Base-by-base conservation (phyloP, 1,284 basidiomycete species). In the Ceratobasidium papillatum region DNA sequence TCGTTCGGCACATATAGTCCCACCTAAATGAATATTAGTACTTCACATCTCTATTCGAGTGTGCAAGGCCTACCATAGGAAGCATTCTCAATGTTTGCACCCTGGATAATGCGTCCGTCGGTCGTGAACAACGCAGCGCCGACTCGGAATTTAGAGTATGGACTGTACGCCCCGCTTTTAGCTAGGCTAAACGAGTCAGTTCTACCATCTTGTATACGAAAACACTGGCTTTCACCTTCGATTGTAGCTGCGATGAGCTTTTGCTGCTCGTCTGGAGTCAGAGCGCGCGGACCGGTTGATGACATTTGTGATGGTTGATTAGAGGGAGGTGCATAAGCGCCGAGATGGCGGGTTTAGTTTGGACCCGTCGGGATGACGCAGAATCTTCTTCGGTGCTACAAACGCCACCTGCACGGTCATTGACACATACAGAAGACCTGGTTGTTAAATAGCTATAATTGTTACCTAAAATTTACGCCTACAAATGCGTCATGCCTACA, bases 21-120 rank as follows among this genome's bases (percentile, higher is more conserved):
- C 91, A 19, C 91, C 91, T 93, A 38, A 22, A 72, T 32, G 32
- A 5, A 5, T 38, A 0, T 56, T 27, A 51, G 12, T 14, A 19
- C 19, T 11, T 9, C 3, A 47, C 19, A 47, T 4, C 8, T 9
- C 4, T 47, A 7, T 3, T 12, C 45, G 38, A 41, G 4, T 47
- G 45, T n/a, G n/a, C 3, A 22, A 58, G 27, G 79, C 84, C 64
- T 66, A 92, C 95, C 93, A 80, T 95, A 96, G 0, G 93, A 94
- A 0, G 94, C 94, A 79, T 97, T 97, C 83, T 98, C 95, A 75
- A 97, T 87, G 80, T 96, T 97, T 47, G 91, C 89, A 3, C 95
- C 95, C 71, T 89, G 91, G 76, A 95, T 87, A 49, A 96, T 88
- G 14, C 85, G 82, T 0, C 93, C 94, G 75, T 91, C 87, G 0